These are phyloP conservation scores for Acacia pycnantha DNA, from an alignment of 331 rosid species.

Conservation along the genomic window DNA sequence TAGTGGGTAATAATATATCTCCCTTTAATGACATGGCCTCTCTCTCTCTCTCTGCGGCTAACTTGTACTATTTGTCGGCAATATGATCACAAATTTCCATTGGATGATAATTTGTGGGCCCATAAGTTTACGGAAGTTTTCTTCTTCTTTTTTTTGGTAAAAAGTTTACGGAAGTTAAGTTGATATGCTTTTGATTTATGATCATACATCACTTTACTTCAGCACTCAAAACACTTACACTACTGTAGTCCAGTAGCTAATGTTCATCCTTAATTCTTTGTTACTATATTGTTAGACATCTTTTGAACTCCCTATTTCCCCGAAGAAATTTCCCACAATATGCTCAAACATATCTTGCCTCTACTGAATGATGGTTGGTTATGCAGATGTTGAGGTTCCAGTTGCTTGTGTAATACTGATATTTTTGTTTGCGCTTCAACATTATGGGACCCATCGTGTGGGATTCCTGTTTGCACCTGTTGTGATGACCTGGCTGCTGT, in stretches of 20 bases:
- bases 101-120: slow-evolving; percentile 14
- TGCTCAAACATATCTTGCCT: neutral
- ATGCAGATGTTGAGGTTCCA: slow-evolving; percentile 92
- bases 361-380: slow-evolving; percentile 30
- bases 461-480: slow-evolving; percentile 93
- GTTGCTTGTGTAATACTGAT: slow-evolving; percentile 78
- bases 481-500: slow-evolving; percentile 84
- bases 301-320: neutral
- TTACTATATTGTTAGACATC: neutral
- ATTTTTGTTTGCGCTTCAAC: slow-evolving; percentile 91
- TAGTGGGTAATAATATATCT: slow-evolving; percentile 14
- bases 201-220: slow-evolving; percentile 1
- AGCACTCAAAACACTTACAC: slow-evolving; percentile 10
- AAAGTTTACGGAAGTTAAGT: slow-evolving; percentile 26
- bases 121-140: slow-evolving; percentile 20
- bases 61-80: slow-evolving; percentile 32
- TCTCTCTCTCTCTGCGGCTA: slow-evolving; percentile 16
- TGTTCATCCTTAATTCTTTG: neutral
- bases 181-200: slow-evolving; percentile 24
- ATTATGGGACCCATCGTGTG: slow-evolving; percentile 89
- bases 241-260: slow-evolving; percentile 3
- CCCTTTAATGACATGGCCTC: slow-evolving; percentile 7
- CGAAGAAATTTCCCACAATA: neutral
- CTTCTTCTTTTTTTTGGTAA: too few relatives aligned
- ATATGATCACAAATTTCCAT: slow-evolving; percentile 27